Percentiles rank a stretch among this genome's conserved stretches.
Conservation (phyloP, 2,329 filamentous ascomycete species). For the Beauveria medogensis region DNA sequence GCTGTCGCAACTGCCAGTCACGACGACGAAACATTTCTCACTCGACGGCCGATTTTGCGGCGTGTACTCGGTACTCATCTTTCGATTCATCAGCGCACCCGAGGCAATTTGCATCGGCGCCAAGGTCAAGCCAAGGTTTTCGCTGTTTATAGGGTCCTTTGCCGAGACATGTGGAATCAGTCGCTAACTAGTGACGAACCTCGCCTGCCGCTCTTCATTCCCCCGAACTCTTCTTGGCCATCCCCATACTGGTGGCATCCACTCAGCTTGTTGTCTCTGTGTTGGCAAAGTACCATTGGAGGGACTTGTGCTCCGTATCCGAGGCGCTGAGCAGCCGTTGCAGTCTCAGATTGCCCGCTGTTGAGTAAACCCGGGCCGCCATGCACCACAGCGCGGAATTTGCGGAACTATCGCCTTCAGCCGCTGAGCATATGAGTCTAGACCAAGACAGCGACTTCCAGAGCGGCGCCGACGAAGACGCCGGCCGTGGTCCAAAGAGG, state of each 20-base stretch:
- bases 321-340: not conserved
- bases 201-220: constrained; percentile 15
- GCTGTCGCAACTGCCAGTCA: not conserved
- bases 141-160: not conserved
- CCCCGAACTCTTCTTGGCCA: constrained; percentile 6
- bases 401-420: constrained; percentile 17
- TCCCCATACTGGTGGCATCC: constrained; percentile 1
- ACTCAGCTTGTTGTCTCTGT: not conserved
- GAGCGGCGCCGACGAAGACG: constrained; percentile 40
- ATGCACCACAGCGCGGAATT: constrained; percentile 1
- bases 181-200: not conserved
- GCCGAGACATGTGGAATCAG: not conserved
- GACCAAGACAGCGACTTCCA: constrained; percentile 43
- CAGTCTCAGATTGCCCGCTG: not conserved
- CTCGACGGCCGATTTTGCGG: not conserved
- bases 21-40: not conserved
- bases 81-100: not conserved
- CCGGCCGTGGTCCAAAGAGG: constrained; percentile 42
- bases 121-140: not conserved
- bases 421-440: constrained; percentile 24
- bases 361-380: not conserved
- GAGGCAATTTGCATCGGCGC: not conserved
- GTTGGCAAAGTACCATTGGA: not conserved
- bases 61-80: not conserved
- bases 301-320: not conserved